Evolutionary conservation across 2,329 filamentous ascomycete genomes (phyloP), one percentile per base, ranked within the genome.

Genomic region (Tolypocladium paradoxum): DNA sequence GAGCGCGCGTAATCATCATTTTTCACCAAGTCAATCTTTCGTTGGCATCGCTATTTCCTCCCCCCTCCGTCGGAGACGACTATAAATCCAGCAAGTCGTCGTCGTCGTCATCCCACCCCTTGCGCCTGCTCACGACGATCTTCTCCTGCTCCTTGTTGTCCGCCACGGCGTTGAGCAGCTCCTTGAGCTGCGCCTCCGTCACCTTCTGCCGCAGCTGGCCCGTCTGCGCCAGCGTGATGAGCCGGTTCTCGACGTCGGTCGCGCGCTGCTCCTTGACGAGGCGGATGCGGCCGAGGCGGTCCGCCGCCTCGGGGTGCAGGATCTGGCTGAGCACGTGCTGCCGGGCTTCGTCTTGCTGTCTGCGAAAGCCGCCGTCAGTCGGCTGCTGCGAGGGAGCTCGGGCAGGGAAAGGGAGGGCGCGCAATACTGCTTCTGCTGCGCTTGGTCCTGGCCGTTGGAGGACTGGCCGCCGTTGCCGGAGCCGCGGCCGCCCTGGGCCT

Each of bases 251-350:
- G 54, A 99, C 83, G 64, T 96, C 90, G 56, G 79, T 81, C 36
- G 93, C 93, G 64, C 93, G 88, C 62, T 86, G 85, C 68, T 91
- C 90, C 73, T 97, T 97, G 66, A 99, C 93, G 56, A 99, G 84
- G 35, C 92, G 87, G 73, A 99, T 97, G 60, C 93, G 89, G 54
- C 89, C 90, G 1, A 99, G 81, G 16, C 93, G 88, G 73, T 99
- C 93, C 56, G 90, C 88, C 20, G 93, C 93, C 65, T 92, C 90
- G 60, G 93, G 93, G 64, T 91, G 85, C 57, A 99, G 88, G 75
- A 99, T 97, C 72, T 97, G 93, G 62, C 81, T 82, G 57, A 99
- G 84, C 62, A 96, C 87, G 55, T 82, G 78, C 63, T 83, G 76
- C 55, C 90, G 87, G 38, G 86, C 85, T 68, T 92, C 88, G 58